Evolutionary conservation across 192 early-diverging fungal genomes (phyloP).

Genomic region (Obelidium mucronatum): DNA sequence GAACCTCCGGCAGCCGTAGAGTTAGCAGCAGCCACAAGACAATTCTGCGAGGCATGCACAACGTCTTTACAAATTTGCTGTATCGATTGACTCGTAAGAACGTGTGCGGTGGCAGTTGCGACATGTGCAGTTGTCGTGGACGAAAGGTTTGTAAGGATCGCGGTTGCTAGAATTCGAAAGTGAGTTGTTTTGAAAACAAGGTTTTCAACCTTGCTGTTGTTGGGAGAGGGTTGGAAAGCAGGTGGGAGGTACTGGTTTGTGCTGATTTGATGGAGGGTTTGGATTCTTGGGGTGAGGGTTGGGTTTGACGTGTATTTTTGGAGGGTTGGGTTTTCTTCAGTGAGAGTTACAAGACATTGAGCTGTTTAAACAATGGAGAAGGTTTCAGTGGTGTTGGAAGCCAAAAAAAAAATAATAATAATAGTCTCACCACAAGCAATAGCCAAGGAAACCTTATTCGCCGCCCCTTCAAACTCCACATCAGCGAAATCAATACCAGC

Average conservation of each 20-base stretch:
- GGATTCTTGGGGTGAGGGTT: conserved; percentile 48
- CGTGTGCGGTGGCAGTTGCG: background rate
- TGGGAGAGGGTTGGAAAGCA: background rate
- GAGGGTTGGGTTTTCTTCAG: conserved; percentile 75
- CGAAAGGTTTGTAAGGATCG: conserved; percentile 59
- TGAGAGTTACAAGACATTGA: conserved; percentile 84
- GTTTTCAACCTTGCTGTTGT: background rate
- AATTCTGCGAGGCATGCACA: background rate
- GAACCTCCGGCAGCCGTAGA: background rate
- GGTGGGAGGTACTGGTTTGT: background rate
- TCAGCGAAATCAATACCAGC: background rate
- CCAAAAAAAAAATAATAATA: conserved; percentile 45
- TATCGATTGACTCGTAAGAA: conserved; percentile 10
- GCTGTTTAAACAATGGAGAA: conserved; percentile 37
- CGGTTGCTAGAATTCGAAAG: conserved; percentile 74
- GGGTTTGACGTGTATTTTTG: conserved; percentile 53
- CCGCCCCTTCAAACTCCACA: conserved; percentile 4
- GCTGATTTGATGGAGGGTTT: background rate
- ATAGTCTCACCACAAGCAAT: conserved; percentile 51
- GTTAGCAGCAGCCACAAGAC: background rate
- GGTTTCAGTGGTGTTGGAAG: background rate
- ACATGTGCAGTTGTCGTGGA: background rate
- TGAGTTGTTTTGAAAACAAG: conserved; percentile 20
- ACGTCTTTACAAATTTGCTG: conserved; percentile 17
- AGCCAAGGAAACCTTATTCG: background rate